Evolutionary conservation across 2,329 filamentous ascomycete species (phyloP).

Genomic region (Coniochaeta sp.): DNA sequence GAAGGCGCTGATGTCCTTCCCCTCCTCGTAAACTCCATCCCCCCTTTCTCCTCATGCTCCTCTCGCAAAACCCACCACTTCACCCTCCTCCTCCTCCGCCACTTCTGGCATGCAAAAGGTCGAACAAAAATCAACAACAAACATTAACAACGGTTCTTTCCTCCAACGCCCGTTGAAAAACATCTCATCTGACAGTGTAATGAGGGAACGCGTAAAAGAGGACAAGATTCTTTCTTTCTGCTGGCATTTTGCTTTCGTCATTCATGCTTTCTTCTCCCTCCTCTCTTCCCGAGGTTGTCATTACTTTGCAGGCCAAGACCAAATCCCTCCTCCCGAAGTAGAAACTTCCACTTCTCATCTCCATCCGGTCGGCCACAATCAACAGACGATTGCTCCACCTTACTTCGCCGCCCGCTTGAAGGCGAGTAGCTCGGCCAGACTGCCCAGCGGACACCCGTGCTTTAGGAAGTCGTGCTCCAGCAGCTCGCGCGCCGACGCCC

Average conservation of each 20-base stretch:
- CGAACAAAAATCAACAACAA: too few relatives aligned
- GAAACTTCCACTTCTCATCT: too few relatives aligned
- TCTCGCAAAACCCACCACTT: too few relatives aligned
- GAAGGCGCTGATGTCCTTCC: too few relatives aligned
- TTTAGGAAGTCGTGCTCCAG: conserved; percentile 90
- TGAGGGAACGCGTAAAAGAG: neutral
- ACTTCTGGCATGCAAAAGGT: too few relatives aligned
- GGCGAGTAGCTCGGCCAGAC: conserved; percentile 77
- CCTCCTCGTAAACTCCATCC: too few relatives aligned
- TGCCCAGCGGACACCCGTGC: conserved; percentile 77
- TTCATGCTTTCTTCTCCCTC: neutral
- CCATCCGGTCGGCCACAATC: too few relatives aligned
- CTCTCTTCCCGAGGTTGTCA: neutral
- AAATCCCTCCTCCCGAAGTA: too few relatives aligned
- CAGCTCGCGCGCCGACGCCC: conserved; percentile 85
- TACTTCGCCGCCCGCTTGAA: conserved; percentile 74
- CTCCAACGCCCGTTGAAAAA: neutral
- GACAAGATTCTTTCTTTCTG: neutral
- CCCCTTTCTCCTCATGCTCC: too few relatives aligned
- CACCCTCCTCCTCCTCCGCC: too few relatives aligned
- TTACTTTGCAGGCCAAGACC: too few relatives aligned
- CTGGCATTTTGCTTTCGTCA: neutral
- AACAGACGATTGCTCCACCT: conserved; percentile 6
- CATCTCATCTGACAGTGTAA: neutral
- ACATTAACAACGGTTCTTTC: neutral